A percentile compares a stretch with the other conserved stretches of the same genome.
Conservation (phyloP, 441 rosid genomes). For the Populus hybrid region DNA sequence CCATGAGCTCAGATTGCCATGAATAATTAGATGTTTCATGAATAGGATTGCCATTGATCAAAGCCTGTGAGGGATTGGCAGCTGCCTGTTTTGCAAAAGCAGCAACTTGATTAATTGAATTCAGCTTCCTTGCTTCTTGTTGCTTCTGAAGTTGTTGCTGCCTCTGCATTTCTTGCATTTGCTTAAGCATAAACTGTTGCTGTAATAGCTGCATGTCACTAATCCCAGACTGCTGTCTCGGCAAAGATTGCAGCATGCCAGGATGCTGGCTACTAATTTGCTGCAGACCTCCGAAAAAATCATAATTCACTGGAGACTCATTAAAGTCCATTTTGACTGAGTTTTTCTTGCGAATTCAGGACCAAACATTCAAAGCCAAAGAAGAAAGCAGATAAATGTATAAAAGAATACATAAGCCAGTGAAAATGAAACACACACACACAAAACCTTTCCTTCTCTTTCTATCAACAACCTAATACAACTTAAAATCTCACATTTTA, state of each 20-base stretch:
- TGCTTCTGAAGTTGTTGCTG: conserved; percentile 62
- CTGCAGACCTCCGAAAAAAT: conserved; percentile 70
- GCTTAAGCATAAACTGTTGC: conserved; percentile 60
- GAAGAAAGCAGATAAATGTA: too few relatives aligned
- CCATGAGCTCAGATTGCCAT: conserved; percentile 55
- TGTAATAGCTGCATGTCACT: conserved; percentile 74
- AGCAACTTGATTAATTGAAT: conserved; percentile 46
- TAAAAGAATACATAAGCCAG: too few relatives aligned
- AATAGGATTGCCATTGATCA: conserved; percentile 61
- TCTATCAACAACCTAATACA: too few relatives aligned
- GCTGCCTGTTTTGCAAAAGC: conserved; percentile 42
- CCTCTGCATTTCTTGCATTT: conserved; percentile 69
- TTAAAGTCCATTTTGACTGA: conserved; percentile 45
- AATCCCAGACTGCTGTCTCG: conserved; percentile 62
- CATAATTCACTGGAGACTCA: conserved; percentile 67
- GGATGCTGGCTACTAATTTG: conserved; percentile 54
- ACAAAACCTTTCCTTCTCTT: too few relatives aligned
- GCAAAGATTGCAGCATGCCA: conserved; percentile 56
- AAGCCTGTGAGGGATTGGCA: conserved; percentile 36
- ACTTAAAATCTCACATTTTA: too few relatives aligned
- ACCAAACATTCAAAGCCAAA: conserved; percentile 15
- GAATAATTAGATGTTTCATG: conserved; percentile 56
- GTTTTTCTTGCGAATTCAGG: conserved; percentile 52
- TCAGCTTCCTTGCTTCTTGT: conserved; percentile 45
- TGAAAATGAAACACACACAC: too few relatives aligned